Evolutionary conservation across 2,329 filamentous ascomycete species (phyloP), one percentile per base, ranked within the genome.

Genomic region (Colletotrichum sublineola): DNA sequence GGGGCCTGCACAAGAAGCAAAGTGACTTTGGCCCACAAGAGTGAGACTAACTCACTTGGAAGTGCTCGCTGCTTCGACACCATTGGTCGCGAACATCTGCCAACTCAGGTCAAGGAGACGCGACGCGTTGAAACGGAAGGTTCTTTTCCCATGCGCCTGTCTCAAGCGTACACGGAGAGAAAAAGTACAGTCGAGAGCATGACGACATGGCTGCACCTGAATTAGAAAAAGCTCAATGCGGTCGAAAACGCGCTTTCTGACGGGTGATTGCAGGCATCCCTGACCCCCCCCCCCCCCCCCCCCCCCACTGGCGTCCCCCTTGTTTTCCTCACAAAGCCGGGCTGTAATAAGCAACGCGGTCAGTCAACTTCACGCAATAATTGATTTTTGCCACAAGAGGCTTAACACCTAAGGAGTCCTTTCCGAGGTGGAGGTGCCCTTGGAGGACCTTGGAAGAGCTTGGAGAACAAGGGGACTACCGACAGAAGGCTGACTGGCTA

Each of bases 81-180:
- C 52, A 36, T 38, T 36, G 18, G 31, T 36, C 31, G 15, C 31
- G 14, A 33, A 12, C 18, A n/a, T n/a, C 8, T n/a, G 15, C 31
- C 31, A 31, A 12, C 31, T 33, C 52, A n/a, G 52, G 52, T 20
- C 52, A 33, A 36, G 18, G 31, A 36, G 20, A 20, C 11, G 20
- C 18, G 18, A 31, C 52, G 52, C 36, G 31, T 56, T 36, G 52
- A n/a, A n/a, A 33, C 52, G 24, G 33, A 56, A 18, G 18, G 15
- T 56, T n/a, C 18, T 56, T 56, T 56, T 36, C 52, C 18, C 52
- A 15, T 33, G 52, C 52, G n/a, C 33, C 20, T 56, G 52, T 56
- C 52, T 56, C 52, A 33, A 31, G 50, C 12, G 29, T 31, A 53
- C 50, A 53, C 3, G 29, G 50, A 53, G 29, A 33, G n/a, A 24